Evolutionary conservation across 2,329 filamentous ascomycete genomes (phyloP).

Genomic region (Botrytis galanthina): DNA sequence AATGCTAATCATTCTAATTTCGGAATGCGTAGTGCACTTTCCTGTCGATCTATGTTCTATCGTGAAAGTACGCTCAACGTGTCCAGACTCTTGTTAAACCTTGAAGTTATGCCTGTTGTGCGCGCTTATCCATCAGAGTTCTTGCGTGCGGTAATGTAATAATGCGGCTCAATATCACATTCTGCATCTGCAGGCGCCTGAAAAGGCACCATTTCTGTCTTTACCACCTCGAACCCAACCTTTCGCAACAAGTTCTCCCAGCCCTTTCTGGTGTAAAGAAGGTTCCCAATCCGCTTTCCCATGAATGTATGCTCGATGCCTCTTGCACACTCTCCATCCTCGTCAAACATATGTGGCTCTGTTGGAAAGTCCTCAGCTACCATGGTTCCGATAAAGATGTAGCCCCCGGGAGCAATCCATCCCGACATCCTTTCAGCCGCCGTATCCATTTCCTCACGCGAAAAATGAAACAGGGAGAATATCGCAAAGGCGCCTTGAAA

Average conservation of each 20-base stretch:
- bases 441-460: slow-evolving; percentile 21
- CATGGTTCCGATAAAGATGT: slow-evolving; percentile 26
- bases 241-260: slow-evolving; percentile 11
- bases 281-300: neutral
- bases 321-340: slow-evolving; percentile 7
- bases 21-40: neutral
- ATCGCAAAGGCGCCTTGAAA: slow-evolving; percentile 23
- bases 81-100: too few relatives aligned
- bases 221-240: slow-evolving; percentile 7
- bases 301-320: slow-evolving; percentile 9
- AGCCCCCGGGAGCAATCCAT: slow-evolving; percentile 25
- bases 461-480: slow-evolving; percentile 24
- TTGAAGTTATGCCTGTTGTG: neutral
- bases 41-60: neutral
- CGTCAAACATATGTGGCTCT: slow-evolving; percentile 3
- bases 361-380: slow-evolving; percentile 13
- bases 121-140: neutral
- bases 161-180: slow-evolving; percentile 14
- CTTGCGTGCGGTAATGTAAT: slow-evolving; percentile 6
- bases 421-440: slow-evolving; percentile 17
- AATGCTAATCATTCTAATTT: neutral
- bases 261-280: neutral
- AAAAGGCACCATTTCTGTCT: neutral
- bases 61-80: neutral
- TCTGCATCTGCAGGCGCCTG: neutral